Evolutionary conservation across 495 filamentous ascomycete species (phyloP), one percentile per base, ranked within the genome.

Genomic region (Talaromyces wortmannii): DNA sequence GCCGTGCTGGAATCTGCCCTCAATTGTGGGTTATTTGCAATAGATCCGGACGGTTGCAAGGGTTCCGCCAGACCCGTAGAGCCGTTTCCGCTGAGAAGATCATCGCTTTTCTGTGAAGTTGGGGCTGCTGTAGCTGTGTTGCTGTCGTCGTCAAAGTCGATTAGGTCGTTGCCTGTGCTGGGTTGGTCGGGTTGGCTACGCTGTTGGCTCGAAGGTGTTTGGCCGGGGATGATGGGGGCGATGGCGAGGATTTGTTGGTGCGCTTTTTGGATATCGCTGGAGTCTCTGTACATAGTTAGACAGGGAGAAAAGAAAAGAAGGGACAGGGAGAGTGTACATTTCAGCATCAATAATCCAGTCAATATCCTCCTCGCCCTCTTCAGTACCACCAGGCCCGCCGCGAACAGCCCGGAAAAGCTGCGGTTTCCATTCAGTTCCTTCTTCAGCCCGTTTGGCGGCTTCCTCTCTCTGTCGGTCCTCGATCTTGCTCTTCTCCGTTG

Each of bases 301-400:
- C n/a, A 23, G 17, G 7, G 44, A 17, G 44, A 3, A 46, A 15
- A 2, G 40, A 15, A 2, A 15, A 15, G 40, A 43, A 11, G 1
- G 23, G 4, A 23, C 23, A 23, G 23, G 23, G 12, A 11, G 31
- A 2, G 36, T 86, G 71, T 73, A 97, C 90, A 97, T 83, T 57
- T 86, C 75, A 11, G 95, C 87, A 65, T 91, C 87, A 62, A 99
- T 86, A 61, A 97, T 90, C 89, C 90, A 99, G 68, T 99, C 95
- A 18, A 99, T 75, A 55, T 88, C 86, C 59, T 86, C 84, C 62
- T 96, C 90, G 15, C 91, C 92, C 60, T 95, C 92, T 49, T 90
- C 89, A 6, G 77, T 61, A 12, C 86, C 87, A 42, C 83, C 83
- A 15, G 84, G 84, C 3, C 89, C 90, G 32, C 85, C 87, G 30